Percentiles rank a stretch among this genome's conserved stretches.
phyloP scores from a whole-genome alignment of 148 eudicot genomes.

The Suaeda aralocaspica region DNA sequence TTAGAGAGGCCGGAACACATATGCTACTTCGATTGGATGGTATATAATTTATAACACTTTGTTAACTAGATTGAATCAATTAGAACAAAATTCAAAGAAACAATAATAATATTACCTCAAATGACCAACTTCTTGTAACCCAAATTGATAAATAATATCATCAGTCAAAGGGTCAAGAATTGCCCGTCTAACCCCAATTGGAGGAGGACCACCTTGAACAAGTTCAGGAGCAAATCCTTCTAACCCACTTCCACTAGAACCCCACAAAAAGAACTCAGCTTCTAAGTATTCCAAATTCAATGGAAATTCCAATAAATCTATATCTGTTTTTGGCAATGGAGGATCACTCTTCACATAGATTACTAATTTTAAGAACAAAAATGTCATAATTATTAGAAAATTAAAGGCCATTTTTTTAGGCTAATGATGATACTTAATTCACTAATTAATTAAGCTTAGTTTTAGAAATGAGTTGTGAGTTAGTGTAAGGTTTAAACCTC shows the following conservation, averaged over 20 bases:
- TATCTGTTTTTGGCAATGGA: constrained; percentile 35
- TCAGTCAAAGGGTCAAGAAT: constrained; percentile 45
- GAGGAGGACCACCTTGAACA: constrained; percentile 54
- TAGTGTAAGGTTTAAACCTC: background rate
- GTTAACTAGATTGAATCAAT: too few relatives aligned
- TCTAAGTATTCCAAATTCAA: constrained; percentile 82
- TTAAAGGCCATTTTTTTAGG: too few relatives aligned
- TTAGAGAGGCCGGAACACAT: too few relatives aligned
- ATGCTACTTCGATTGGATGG: too few relatives aligned
- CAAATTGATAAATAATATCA: constrained; percentile 70
- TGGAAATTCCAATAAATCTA: constrained; percentile 65
- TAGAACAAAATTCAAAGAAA: too few relatives aligned
- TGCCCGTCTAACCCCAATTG: constrained; percentile 52
- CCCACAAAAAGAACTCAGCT: constrained; percentile 75
- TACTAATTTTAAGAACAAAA: constrained; percentile 14
- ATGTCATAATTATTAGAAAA: background rate
- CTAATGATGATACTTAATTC: constrained; percentile 4
- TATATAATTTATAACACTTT: too few relatives aligned
- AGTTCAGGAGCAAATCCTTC: constrained; percentile 52
- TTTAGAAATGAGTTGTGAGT: background rate
- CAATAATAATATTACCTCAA: constrained; percentile 37
- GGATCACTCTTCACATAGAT: background rate
- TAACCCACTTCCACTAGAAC: constrained; percentile 60
- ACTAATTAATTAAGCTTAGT: background rate
- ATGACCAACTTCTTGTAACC: constrained; percentile 78